These are phyloP conservation scores for Ganoderma lucidum DNA, from an alignment of 1,284 basidiomycete genomes.

Conservation along the genomic window DNA sequence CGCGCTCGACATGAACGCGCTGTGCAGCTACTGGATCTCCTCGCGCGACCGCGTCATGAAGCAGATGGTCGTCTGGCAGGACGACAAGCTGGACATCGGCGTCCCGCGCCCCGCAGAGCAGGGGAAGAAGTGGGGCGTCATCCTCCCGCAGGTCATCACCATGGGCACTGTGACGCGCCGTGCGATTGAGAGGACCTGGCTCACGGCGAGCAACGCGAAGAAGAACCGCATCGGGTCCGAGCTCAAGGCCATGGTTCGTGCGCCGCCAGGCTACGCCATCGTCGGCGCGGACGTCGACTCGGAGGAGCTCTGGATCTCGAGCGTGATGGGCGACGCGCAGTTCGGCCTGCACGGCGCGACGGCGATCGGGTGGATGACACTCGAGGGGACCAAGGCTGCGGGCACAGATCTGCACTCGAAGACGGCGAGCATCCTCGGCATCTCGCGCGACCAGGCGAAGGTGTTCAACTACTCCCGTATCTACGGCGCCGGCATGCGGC, in stretches of 20 bases:
- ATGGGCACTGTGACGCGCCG: slow-evolving; percentile 99
- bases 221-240: slow-evolving; percentile 97
- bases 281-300: slow-evolving; percentile 99
- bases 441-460: slow-evolving; percentile 95
- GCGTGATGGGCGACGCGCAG: slow-evolving; percentile 98
- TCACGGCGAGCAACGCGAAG: slow-evolving; percentile 98
- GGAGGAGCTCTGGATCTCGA: slow-evolving; percentile 99
- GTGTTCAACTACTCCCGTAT: slow-evolving; percentile 99
- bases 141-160: slow-evolving; percentile 95
- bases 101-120: slow-evolving; percentile 37
- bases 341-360: slow-evolving; percentile 98
- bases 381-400: slow-evolving; percentile 97
- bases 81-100: slow-evolving; percentile 49
- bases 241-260: slow-evolving; percentile 96
- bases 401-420: slow-evolving; percentile 98
- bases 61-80: slow-evolving; percentile 94
- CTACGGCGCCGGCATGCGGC: slow-evolving; percentile 96
- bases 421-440: slow-evolving; percentile 93
- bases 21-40: slow-evolving; percentile 98
- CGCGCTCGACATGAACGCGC: slow-evolving; percentile 92
- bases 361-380: slow-evolving; percentile 99
- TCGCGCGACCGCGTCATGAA: slow-evolving; percentile 92
- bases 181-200: slow-evolving; percentile 98
- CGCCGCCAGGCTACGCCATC: slow-evolving; percentile 92
- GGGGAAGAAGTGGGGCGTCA: slow-evolving; percentile 82